A percentile compares a stretch with the other conserved stretches of the same genome.
Conservation (phyloP, 129 eudicot species). For the Kitagawia praeruptora region DNA sequence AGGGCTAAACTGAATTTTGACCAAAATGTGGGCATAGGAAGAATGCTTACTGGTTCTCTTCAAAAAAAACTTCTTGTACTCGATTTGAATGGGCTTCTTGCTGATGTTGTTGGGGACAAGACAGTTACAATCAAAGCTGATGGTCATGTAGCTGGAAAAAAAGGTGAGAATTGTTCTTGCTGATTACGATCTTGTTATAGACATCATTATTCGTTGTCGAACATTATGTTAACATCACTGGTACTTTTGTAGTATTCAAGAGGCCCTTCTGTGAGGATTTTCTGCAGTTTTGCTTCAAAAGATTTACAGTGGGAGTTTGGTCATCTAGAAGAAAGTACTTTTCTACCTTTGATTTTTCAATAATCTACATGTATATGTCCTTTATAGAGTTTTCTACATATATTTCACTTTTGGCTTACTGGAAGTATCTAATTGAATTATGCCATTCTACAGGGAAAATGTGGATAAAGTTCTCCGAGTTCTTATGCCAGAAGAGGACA, state of each 20-base stretch:
- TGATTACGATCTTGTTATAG: constrained; percentile 9
- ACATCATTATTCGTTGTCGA: constrained; percentile 1
- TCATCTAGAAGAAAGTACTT: constrained; percentile 72
- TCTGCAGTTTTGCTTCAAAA: constrained; percentile 76
- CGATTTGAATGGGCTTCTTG: constrained; percentile 82
- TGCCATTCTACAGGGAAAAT: constrained; percentile 42
- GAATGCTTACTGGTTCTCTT: constrained; percentile 14
- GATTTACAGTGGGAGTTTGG: constrained; percentile 77
- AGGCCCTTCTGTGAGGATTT: constrained; percentile 91
- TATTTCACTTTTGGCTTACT: neutral
- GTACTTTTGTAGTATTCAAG: constrained; percentile 56
- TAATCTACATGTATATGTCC: neutral
- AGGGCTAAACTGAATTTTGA: neutral
- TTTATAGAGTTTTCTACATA: neutral
- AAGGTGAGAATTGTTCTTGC: constrained; percentile 37
- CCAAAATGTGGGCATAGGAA: constrained; percentile 9
- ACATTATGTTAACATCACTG: constrained; percentile 17
- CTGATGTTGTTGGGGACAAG: constrained; percentile 43
- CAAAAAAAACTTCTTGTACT: constrained; percentile 82
- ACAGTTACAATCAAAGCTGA: constrained; percentile 35
- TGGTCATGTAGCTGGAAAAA: constrained; percentile 39
- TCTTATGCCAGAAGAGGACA: constrained; percentile 35
- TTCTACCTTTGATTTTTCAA: neutral
- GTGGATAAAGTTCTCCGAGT: constrained; percentile 53
- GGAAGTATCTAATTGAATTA: neutral